A percentile compares a stretch with the other conserved stretches of the same genome.
These are phyloP conservation scores for Chenopodium suecicum DNA, from an alignment of 148 eudicot species.

Conservation along the genomic window DNA sequence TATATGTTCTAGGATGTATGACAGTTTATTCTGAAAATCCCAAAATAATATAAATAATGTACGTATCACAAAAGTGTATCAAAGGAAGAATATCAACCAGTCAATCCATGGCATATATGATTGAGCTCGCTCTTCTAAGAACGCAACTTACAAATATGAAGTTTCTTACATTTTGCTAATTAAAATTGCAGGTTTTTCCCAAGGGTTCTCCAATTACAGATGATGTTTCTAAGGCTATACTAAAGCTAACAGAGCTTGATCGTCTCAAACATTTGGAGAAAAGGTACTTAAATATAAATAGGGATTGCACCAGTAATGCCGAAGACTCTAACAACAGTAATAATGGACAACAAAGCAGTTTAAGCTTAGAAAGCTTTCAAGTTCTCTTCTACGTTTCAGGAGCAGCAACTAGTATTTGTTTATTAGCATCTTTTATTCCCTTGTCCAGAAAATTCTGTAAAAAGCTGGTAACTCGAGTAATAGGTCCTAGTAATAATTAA, in stretches of 20 bases:
- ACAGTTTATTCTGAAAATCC: no score
- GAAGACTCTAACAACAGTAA: neutral
- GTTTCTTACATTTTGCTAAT: neutral
- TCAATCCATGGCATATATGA: neutral
- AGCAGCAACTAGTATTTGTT: conserved; percentile 15
- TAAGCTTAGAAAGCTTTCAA: conserved; percentile 21
- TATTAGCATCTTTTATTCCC: conserved; percentile 17
- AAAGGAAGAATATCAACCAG: no score
- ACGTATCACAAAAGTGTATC: no score
- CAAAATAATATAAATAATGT: no score
- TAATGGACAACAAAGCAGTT: conserved; percentile 4
- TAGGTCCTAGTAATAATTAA: neutral
- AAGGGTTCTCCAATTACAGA: conserved; percentile 34
- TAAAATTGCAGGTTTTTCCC: conserved; percentile 31
- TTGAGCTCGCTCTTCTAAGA: no score
- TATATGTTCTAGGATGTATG: no score
- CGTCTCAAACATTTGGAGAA: neutral
- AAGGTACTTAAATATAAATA: neutral
- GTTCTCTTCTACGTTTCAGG: conserved; percentile 19
- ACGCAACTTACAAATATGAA: no score
- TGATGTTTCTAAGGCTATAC: conserved; percentile 35
- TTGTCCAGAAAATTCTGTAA: neutral
- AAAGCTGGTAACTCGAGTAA: neutral
- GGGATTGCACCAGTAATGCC: neutral
- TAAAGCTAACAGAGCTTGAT: conserved; percentile 25